A percentile compares a stretch with the other conserved stretches of the same genome.
These are phyloP conservation scores for Vachellia pachyceras DNA, from an alignment of 306 rosid species.

Conservation along the genomic window DNA sequence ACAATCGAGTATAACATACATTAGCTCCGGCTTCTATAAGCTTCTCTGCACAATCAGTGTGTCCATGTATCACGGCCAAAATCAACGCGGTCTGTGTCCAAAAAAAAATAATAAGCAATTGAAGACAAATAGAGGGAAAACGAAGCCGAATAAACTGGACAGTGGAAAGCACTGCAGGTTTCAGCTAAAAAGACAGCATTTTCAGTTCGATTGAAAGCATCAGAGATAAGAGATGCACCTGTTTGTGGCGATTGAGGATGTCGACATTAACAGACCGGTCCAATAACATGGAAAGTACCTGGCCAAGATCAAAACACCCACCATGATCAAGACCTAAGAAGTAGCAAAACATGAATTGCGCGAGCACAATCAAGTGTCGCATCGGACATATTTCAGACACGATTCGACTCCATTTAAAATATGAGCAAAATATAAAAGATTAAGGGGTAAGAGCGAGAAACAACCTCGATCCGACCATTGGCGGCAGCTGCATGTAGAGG, in stretches of 20 bases:
- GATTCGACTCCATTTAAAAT: conserved; percentile 12
- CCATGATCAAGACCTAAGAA: conserved; percentile 18
- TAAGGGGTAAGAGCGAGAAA: background rate
- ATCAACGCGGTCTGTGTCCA: conserved; percentile 74
- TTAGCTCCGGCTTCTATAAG: conserved; percentile 87
- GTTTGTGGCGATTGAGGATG: conserved; percentile 70
- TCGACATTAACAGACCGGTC: conserved; percentile 64
- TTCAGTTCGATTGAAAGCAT: background rate
- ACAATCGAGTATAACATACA: conserved; percentile 51
- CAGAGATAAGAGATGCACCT: conserved; percentile 44
- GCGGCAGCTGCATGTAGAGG: conserved; percentile 82
- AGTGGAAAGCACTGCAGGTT: background rate
- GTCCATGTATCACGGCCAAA: conserved; percentile 91
- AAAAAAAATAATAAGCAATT: conserved; percentile 20
- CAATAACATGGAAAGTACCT: conserved; percentile 77
- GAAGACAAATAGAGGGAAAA: background rate
- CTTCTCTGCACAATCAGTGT: conserved; percentile 61
- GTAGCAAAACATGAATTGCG: background rate
- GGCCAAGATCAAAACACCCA: conserved; percentile 38
- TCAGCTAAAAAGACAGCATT: conserved; percentile 15
- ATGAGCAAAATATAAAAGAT: background rate
- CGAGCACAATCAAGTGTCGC: background rate
- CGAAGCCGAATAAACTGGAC: background rate
- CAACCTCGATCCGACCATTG: conserved; percentile 82
- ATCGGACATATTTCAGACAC: background rate